Evolutionary conservation across 352 stramenopile species (phyloP).

Genomic region (Phytophthora aleatoria): DNA sequence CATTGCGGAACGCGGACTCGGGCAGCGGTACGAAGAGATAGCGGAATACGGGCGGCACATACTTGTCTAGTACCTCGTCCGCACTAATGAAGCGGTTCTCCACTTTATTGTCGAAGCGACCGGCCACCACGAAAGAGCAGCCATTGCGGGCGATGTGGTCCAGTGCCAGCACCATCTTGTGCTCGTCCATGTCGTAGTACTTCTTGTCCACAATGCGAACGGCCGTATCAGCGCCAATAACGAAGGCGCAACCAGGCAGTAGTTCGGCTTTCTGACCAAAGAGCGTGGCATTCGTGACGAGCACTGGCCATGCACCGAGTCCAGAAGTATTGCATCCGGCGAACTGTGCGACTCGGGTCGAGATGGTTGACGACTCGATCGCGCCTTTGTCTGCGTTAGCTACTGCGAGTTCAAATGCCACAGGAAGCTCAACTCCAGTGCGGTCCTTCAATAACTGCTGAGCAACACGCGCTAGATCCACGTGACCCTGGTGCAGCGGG

Average conservation of each 20-base stretch:
- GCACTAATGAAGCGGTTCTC: constrained; percentile 58
- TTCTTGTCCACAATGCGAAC: constrained; percentile 89
- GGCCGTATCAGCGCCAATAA: constrained; percentile 91
- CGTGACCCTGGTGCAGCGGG: constrained; percentile 76
- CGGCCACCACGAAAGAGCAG: constrained; percentile 90
- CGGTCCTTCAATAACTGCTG: constrained; percentile 45
- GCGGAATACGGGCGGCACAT: constrained; percentile 52
- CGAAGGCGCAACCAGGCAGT: constrained; percentile 76
- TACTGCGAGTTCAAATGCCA: constrained; percentile 80
- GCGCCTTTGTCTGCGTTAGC: constrained; percentile 83
- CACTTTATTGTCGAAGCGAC: constrained; percentile 67
- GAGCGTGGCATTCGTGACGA: constrained; percentile 79
- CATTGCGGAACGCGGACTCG: constrained; percentile 81
- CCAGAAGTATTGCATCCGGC: constrained; percentile 4
- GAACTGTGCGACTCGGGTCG: constrained; percentile 64
- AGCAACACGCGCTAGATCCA: constrained; percentile 55
- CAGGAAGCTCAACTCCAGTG: constrained; percentile 38
- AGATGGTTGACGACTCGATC: constrained; percentile 47
- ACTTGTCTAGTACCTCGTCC: constrained; percentile 52
- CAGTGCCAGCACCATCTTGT: constrained; percentile 80
- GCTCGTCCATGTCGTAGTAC: constrained; percentile 84
- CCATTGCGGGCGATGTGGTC: constrained; percentile 59
- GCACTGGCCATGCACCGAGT: constrained; percentile 57
- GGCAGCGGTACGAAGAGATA: constrained; percentile 73
- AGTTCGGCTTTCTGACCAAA: constrained; percentile 87